Evolutionary conservation across 257 asterid species (phyloP), one percentile per base, ranked within the genome.

Genomic region (Schizonepeta tenuifolia): DNA sequence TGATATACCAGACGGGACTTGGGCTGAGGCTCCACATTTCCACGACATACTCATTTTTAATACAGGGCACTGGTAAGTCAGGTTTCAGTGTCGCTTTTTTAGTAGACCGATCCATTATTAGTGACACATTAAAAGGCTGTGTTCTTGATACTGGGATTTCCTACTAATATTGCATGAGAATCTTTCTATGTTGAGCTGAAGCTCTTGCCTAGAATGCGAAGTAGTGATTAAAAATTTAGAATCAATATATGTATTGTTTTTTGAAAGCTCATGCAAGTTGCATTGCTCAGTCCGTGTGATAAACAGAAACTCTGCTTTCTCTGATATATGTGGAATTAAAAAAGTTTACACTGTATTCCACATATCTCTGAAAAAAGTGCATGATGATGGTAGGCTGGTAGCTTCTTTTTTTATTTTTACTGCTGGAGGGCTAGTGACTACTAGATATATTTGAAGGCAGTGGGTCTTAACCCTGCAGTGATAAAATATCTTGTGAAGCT

Each of bases 31-130:
- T 67, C 93, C 83, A 28, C 76, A 40, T 64, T 90, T 90, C 81
- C 97, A 90, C 15, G 90, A 89, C 77, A 74, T 94, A 80, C 93
- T 94, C 78, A 78, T 94, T 78, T 88, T 94, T 80, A 94, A 90
- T 82, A 94, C 97, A 11, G 99, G 99, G 46, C 99, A 94, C 82
- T 94, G 98, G 98, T 91, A 86, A 80, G 63, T 64, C 12, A 51
- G 17, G 62, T 70, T 67, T 50, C 36, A 8, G 55, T 63, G 51
- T 28, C 14, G 49, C 28, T 66, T 51, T 21, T 40, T 20, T n/a
- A 62, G 22, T 60, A 36, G 74, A 51, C 51, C 67, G 61, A 17
- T 73, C 72, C 38, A 61, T 65, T 40, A 22, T 21, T 33, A 61
- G 12, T 70, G 46, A 17, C 50, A 8, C 43, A 68, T 46, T 41